Conservation (phyloP, 1,139 yeast species). For the Nematodospora anomalae region DNA sequence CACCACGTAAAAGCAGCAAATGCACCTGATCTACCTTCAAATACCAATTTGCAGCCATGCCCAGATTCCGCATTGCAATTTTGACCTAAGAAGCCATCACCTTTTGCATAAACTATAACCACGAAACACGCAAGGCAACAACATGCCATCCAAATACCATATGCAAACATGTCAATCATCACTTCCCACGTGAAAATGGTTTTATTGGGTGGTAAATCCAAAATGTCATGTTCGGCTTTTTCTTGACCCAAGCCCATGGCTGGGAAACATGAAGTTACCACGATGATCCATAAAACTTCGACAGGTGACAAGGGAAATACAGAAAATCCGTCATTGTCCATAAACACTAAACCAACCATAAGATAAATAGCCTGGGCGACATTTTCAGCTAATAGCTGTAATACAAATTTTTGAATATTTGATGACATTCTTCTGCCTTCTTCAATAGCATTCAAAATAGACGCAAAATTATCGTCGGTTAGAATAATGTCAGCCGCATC, state of each 20-base stretch:
- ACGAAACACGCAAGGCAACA: conserved; percentile 71
- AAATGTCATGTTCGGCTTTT: conserved; percentile 62
- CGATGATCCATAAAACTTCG: conserved; percentile 78
- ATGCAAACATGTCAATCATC: conserved; percentile 69
- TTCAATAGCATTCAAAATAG: conserved; percentile 85
- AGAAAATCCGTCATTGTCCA: conserved; percentile 57
- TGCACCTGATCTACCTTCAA: conserved; percentile 76
- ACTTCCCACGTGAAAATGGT: conserved; percentile 71
- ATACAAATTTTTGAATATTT: conserved; percentile 79
- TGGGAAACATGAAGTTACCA: conserved; percentile 78
- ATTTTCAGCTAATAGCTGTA: conserved; percentile 74
- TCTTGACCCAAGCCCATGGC: conserved; percentile 87
- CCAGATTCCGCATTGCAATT: conserved; percentile 51
- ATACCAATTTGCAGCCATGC: conserved; percentile 58
- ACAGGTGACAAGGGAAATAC: conserved; percentile 81
- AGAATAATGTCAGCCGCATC: conserved; percentile 98
- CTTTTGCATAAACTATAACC: conserved; percentile 63
- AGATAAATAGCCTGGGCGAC: conserved; percentile 75
- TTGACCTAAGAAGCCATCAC: conserved; percentile 65
- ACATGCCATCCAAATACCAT: conserved; percentile 73
- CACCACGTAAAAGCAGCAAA: conserved; percentile 92
- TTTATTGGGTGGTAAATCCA: conserved; percentile 64
- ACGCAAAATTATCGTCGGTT: conserved; percentile 93
- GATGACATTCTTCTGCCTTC: conserved; percentile 83
- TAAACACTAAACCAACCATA: conserved; percentile 70